Base-by-base conservation (phyloP, 345 rosid genomes). In the Angophora floribunda region DNA sequence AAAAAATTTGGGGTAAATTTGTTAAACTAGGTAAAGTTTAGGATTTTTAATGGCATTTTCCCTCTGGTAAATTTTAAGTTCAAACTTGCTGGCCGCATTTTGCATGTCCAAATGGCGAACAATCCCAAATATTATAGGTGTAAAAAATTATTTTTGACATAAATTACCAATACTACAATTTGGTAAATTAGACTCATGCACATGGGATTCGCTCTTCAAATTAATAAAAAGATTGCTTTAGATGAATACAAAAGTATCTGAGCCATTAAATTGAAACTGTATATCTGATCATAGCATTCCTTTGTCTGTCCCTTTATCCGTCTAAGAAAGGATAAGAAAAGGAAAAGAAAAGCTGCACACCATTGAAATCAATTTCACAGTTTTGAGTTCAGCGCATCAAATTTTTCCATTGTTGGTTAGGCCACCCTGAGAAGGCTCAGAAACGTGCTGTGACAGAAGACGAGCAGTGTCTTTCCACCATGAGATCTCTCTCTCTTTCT, bases 401-500 rank as follows among this genome's bases (percentile, higher is more conserved):
- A 41, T 47, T 75, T 47, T 75, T 3, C 21, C 49, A 75, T 75
- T 36, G 82, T 1, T 9, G 49, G 82, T 75, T 36, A 41, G 82
- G 21, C 14, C 49, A 75, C 47, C 82, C 5, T 75, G 82, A 51
- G 49, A 36, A 75, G 90, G 65, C 32, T 86, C 89, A 24, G 86
- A 51, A 10, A 51, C 88, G 21, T 57, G 59, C 52, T 17, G 84
- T 45, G 86, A 47, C 50, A 80, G 49, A 10, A 86, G 88, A 49
- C 85, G 86, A 41, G 97, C 98, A 12, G 95, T 94, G 90, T 93
- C 97, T 91, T 93, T 96, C 99, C 97, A 97, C 98, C 95, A 93
- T 17, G 93, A 92, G 79, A 92, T 91, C 94, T 97, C 98, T 45
- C 86, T 80, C 63, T 97, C 97, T 78, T 94, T 95, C 91, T 93